Base-by-base conservation (phyloP, 352 stramenopile genomes). In the Phytophthora pini region DNA sequence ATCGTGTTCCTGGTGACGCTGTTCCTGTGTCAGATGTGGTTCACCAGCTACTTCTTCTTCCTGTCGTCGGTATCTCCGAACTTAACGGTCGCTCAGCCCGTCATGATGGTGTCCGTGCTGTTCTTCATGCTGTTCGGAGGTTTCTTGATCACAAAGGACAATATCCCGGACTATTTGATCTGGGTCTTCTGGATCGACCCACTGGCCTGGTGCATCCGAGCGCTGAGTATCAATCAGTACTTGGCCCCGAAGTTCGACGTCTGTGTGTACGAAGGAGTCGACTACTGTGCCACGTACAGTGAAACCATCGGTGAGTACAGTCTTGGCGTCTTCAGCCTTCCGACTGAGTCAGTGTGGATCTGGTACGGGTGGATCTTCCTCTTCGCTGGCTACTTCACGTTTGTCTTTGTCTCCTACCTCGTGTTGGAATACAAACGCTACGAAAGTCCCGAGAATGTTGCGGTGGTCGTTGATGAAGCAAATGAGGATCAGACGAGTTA, bases 161-260 rank as follows among this genome's bases (percentile, higher is more conserved):
- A 81, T 44, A 91, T 94, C 44, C 87, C 82, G 0, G 53, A 73
- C 45, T 84, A 82, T 44, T 90, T 88, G 29, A 72, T 84, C 27
- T 95, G 87, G 87, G 47, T 94, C 41, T 94, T 92, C 65, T 93
- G 80, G 76, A 79, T 95, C 53, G 88, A 94, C 50, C 70, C 86
- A 8, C 61, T 94, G 26, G 68, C 71, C 34, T 94, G 82, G 81
- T 78, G 72, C 47, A 83, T 90, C 34, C 82, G 84, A 11, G 76
- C 75, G 5, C 51, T 92, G 10, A 76, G 70, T 39, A 46, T 91
- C 15, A 91, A 91, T 56, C 80, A 92, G 56, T 93, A 90, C 54
- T 60, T 68, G 4, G 67, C 66, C 26, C 63, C 66, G 7, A 74
- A 65, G 29, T 88, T 84, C 59, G 38, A 72, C 7, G 67, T 81